Evolutionary conservation across 306 rosid species (phyloP), one percentile per base, ranked within the genome.

Genomic region (Macrotyloma uniflorum): DNA sequence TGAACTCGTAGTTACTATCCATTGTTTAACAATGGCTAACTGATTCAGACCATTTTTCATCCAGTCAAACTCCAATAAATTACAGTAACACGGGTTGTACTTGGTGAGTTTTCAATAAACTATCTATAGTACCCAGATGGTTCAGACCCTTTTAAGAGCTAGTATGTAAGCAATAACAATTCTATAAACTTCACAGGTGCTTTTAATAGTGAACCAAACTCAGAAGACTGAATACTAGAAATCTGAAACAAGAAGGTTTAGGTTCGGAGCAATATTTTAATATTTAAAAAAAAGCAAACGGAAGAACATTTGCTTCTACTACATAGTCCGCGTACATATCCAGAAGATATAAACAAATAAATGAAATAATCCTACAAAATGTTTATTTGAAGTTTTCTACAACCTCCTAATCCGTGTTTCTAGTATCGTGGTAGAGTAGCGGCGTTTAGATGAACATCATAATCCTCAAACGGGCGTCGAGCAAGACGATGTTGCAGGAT

Each of bases 401-500:
- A 55, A 33, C n/a, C 57, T 50, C 63, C 47, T 13, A 62, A 38
- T 10, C 15, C 26, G 43, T 45, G 32, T 62, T 51, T 7, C 61
- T 50, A 71, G 23, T 1, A 18, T 12, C 26, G 77, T 6, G 61
- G 35, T 8, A 22, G n/a, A n/a, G 43, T 4, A 18, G 64, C 7
- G 22, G 22, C 0, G 53, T 16, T 2, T 42, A 8, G 22, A 11
- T 5, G 3, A 8, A 1, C 20, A 9, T 18, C 9, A 2, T 0
- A 38, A n/a, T 13, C 57, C 68, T 83, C 85, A 91, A 33, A 89
- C 90, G 4, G 86, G 75, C 10, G 96, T 85, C 3, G 92, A 81
- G 58, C 97, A 91, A 1, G 85, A 26, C 0, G 79, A 58, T 5
- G 88, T 86, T 7, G 77, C 63, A 13, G 97, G 97, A 74, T 91